Conservation (phyloP, 345 rosid genomes). For the Hibiscus tridactylites region DNA sequence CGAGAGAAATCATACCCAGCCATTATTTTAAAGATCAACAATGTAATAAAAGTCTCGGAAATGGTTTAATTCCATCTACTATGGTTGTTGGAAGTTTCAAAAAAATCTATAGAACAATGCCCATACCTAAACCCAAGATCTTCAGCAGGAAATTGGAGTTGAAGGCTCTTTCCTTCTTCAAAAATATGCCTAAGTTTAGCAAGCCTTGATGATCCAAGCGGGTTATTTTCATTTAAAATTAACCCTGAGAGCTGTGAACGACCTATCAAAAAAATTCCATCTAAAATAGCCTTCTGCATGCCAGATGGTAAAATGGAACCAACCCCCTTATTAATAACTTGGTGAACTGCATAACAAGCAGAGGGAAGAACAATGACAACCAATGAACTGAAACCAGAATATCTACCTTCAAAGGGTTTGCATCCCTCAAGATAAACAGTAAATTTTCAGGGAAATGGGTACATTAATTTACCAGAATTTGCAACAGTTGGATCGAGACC, state of each 20-base stretch:
- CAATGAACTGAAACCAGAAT: neutral
- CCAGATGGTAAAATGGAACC: conserved; percentile 68
- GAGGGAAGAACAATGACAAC: conserved; percentile 8
- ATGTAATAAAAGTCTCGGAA: neutral
- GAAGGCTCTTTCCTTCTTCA: conserved; percentile 91
- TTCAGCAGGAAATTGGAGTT: conserved; percentile 96
- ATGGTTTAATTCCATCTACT: neutral
- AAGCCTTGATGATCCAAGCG: conserved; percentile 72
- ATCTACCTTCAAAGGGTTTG: neutral
- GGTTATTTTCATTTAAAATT: conserved; percentile 67
- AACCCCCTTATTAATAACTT: conserved; percentile 42
- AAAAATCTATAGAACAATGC: neutral
- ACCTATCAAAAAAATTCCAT: conserved; percentile 64
- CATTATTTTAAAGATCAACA: neutral
- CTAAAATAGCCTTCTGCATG: conserved; percentile 63
- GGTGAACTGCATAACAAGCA: conserved; percentile 50
- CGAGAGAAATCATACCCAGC: neutral
- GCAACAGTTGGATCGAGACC: conserved; percentile 83
- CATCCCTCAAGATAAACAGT: conserved; percentile 6
- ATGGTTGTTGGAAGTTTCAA: neutral
- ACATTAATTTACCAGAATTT: conserved; percentile 46
- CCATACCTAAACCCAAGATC: conserved; percentile 95
- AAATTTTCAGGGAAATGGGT: conserved; percentile 5
- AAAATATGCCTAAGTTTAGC: conserved; percentile 55
- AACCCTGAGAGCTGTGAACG: conserved; percentile 80